A percentile compares a stretch with the other conserved stretches of the same genome.
Conservation (phyloP, 2,329 filamentous ascomycete species). For the Ophiostoma triangulosporum region DNA sequence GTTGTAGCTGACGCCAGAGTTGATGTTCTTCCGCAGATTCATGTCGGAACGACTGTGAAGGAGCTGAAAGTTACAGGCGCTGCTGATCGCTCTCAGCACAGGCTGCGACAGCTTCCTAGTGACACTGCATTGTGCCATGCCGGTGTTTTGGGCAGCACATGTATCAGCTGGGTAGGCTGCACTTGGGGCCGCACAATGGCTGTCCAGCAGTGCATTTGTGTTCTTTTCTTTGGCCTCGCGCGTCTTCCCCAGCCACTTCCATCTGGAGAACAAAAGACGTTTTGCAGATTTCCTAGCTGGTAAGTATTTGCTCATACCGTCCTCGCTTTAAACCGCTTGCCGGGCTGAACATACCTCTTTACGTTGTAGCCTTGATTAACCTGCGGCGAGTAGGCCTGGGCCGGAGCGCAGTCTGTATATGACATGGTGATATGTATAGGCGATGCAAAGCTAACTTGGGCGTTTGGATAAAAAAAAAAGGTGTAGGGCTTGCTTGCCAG, state of each 20-base stretch:
- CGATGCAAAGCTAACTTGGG: neutral
- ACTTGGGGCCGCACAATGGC: neutral
- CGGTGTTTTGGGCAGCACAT: no score
- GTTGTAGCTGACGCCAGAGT: neutral
- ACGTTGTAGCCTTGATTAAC: neutral
- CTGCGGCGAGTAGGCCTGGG: slow-evolving; percentile 1
- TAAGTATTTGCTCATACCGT: neutral
- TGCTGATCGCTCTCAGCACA: slow-evolving; percentile 6
- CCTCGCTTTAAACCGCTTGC: neutral
- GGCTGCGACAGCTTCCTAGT: slow-evolving; percentile 6
- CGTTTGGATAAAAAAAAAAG: neutral
- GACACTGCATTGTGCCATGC: slow-evolving; percentile 2
- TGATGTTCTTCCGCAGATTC: neutral
- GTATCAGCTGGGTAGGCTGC: neutral
- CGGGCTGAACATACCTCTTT: slow-evolving; percentile 1
- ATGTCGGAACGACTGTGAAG: neutral
- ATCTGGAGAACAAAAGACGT: slow-evolving; percentile 3
- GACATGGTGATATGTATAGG: neutral
- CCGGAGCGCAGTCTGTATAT: neutral
- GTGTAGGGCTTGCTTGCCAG: neutral
- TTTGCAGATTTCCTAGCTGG: slow-evolving; percentile 3
- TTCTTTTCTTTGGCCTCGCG: neutral
- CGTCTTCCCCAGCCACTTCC: slow-evolving; percentile 3
- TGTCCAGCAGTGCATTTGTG: neutral
- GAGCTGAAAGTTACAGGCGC: neutral